Evolutionary conservation across 2,329 filamentous ascomycete species (phyloP), one percentile per base, ranked within the genome.

Genomic region (Pseudogymnoascus sp.): DNA sequence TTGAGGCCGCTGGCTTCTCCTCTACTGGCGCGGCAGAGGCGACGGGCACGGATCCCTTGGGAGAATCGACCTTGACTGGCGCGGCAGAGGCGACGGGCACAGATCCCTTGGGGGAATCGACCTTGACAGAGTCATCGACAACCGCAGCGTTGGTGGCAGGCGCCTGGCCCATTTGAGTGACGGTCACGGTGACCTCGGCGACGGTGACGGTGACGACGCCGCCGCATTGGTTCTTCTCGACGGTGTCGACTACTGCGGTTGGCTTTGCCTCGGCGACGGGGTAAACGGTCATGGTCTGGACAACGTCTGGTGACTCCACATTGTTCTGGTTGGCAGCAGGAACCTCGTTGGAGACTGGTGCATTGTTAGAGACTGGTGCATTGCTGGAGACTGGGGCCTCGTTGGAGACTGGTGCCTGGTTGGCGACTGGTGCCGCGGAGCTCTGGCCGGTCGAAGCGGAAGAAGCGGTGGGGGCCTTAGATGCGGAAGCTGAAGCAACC

Each of bases 291-390:
- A 33, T 1, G 12, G 49, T 55, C 49, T 55, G 8, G 16, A 55
- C 49, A 55, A 55, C 49, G n/a, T 21, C 9, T 18, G 49, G 28
- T 33, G n/a, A 12, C 6, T 18, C 8, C 9, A 16, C 28, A 33
- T 55, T 55, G 49, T 55, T 55, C 7, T 55, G 49, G n/a, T 55
- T 55, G 49, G 49, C 16, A 21, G 12, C 49, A 21, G 49, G 49
- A 28, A 12, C 49, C 49, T 55, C 2, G 16, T 33, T 8, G 9
- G 49, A 5, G 49, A 55, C 28, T 12, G n/a, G 49, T 14, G 49
- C n/a, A 1, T 33, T 33, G 31, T 33, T 33, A 11, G 31, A 33
- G 31, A 33, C 31, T 12, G 35, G 35, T 14, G 11, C 49, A 28
- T 55, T 2, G 28, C 12, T 8, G 9, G 49, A 5, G 49, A 28